Conservation (phyloP, 2,329 filamentous ascomycete genomes). For the Blastomyces percursus region DNA sequence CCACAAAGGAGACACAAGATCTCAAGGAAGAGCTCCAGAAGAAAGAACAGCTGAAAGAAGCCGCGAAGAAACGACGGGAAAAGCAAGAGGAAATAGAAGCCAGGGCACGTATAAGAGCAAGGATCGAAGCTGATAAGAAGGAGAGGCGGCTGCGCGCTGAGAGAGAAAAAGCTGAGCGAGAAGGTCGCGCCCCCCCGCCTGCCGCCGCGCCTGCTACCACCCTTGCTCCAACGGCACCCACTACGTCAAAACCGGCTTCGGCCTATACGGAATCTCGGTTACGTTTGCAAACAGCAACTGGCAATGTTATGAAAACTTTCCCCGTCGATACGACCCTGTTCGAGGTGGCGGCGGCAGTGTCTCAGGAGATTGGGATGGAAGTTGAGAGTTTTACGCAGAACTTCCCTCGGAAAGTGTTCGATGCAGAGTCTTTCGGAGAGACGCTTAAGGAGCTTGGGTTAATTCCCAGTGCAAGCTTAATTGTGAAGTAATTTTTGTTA, state of each 20-base stretch:
- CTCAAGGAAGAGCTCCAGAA: constrained; percentile 77
- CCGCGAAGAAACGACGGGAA: constrained; percentile 73
- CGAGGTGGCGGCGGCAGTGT: constrained; percentile 70
- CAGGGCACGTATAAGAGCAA: constrained; percentile 79
- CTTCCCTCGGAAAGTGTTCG: constrained; percentile 75
- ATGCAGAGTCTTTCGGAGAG: constrained; percentile 68
- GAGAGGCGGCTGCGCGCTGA: constrained; percentile 78
- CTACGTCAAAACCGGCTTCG: constrained; percentile 50
- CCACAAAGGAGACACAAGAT: constrained; percentile 79
- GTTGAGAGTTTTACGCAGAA: constrained; percentile 73
- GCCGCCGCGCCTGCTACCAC: constrained; percentile 38
- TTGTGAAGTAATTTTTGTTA: constrained; percentile 43
- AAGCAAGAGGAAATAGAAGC: constrained; percentile 76
- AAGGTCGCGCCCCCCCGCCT: constrained; percentile 49
- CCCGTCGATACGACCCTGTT: constrained; percentile 85
- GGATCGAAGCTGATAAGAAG: constrained; percentile 90
- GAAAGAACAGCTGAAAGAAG: constrained; percentile 88
- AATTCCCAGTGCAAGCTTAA: constrained; percentile 79
- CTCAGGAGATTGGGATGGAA: constrained; percentile 56
- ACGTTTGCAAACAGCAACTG: constrained; percentile 62
- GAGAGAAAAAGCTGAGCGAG: constrained; percentile 71
- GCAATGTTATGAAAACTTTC: constrained; percentile 77
- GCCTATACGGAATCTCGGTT: constrained; percentile 72
- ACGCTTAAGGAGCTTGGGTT: constrained; percentile 86
- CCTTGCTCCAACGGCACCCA: constrained; percentile 3